Base-by-base conservation (phyloP, 2,329 filamentous ascomycete species). In the Fusarium citri region DNA sequence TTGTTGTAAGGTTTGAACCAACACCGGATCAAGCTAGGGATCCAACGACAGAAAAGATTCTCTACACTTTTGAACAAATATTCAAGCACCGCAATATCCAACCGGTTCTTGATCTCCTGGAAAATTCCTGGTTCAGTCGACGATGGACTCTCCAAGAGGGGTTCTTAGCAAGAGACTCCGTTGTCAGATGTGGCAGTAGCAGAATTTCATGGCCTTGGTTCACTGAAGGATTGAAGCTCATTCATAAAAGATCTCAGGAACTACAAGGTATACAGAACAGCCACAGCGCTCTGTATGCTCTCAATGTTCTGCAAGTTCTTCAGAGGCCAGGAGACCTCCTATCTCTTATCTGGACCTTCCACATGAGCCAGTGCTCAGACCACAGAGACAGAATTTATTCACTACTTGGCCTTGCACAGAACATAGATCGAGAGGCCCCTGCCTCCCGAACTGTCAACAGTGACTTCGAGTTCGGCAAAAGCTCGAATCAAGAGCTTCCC, bases 11-110 rank as follows among this genome's bases (percentile, higher is more conserved):
- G 18, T 37, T 37, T 0, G 34, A n/a, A 0, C 34, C 34, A 37
- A 1, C 1, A 0, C 18, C 34, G 0, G 6, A 3, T 12, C 34
- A n/a, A 2, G 34, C 18, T 1, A n/a, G 0, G 18, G 0, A n/a
- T 2, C 16, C 34, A 7, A n/a, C 34, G 0, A 12, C 18, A n/a
- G 18, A 12, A 7, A 1, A n/a, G 0, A n/a, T n/a, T 1, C 10
- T 37, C 4, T 0, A 37, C 0, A n/a, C 18, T 0, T n/a, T 37
- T 37, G 9, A 37, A 37, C 9, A 37, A n/a, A 7, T 0, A 7
- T 37, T n/a, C 0, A 3, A n/a, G 7, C 34, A 37, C 1, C 34
- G 34, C 10, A 7, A 37, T 1, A 2, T 37, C 3, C 34, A 37
- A 11, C 6, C 18, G 0, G 0, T 37, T 4, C 18, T 37, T 1